phyloP scores from a whole-genome alignment of 805 yeast species.

The Monosporozyma unispora region DNA sequence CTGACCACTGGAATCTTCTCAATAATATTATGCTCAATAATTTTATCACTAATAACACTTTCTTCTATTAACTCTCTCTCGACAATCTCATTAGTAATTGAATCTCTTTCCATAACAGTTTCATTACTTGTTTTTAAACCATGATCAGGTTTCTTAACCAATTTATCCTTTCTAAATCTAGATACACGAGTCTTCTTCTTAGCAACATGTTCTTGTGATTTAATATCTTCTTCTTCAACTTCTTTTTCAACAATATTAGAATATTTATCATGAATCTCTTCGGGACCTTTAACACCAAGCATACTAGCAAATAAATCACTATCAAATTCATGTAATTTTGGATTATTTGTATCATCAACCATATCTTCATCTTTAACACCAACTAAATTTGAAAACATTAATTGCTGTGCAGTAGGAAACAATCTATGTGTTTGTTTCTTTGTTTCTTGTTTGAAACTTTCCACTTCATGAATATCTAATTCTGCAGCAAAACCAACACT shows the following conservation, averaged over 20 bases:
- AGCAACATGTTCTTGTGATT: conserved; percentile 3
- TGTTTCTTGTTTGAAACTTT: conserved; percentile 26
- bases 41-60: not conserved
- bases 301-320: conserved; percentile 26
- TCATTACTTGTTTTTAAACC: not conserved
- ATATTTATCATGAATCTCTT: conserved; percentile 25
- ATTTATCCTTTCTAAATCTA: conserved; percentile 21
- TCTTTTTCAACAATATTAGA: conserved; percentile 8
- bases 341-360: conserved; percentile 10
- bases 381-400: not conserved
- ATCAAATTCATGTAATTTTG: conserved; percentile 22
- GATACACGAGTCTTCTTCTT: conserved; percentile 20
- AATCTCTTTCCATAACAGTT: conserved; percentile 1
- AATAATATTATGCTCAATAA: too few relatives aligned
- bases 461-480: conserved; percentile 29
- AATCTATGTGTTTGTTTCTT: conserved; percentile 21
- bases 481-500: conserved; percentile 27
- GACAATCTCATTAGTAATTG: not conserved
- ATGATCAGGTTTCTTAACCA: not conserved
- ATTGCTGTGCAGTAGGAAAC: conserved; percentile 1
- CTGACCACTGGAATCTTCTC: not conserved
- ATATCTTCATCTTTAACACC: conserved; percentile 4
- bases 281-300: conserved; percentile 26
- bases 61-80: not conserved
- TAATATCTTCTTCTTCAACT: conserved; percentile 7